Evolutionary conservation across 345 rosid species (phyloP), one percentile per base, ranked within the genome.

Genomic region (Sapria himalayana): DNA sequence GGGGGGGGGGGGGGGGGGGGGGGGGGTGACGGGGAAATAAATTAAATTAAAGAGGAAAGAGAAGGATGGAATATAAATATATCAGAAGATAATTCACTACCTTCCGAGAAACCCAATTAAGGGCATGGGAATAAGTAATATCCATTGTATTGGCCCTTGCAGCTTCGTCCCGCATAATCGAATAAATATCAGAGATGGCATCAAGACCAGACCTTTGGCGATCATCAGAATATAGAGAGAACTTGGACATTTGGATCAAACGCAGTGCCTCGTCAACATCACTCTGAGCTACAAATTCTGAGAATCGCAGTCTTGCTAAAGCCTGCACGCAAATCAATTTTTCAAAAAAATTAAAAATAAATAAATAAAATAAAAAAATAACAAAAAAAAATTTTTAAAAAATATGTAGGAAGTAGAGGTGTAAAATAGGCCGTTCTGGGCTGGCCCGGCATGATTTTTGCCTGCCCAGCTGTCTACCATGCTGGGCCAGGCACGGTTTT

Each of bases 91-190:
- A n/a, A n/a, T n/a, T n/a, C n/a, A n/a, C n/a, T n/a, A 84, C 99
- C 95, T 89, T 89, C 61, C 99, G 67, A 45, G 95, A 84, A 48
- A 89, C 84, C 99, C 99, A 89, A 58, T 89, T 82, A 51, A 84
- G 75, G 10, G 99, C 93, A 62, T 66, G 73, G 19, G 86, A 81
- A 33, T 84, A 84, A 75, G 65, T 79, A 57, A 89, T 60, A 11
- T 80, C 86, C 48, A 78, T 69, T 58, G 41, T 76, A 45, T 74
- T 76, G 3, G 76, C 48, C 54, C 93, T 78, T 17, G 95, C 95
- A 59, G 95, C 99, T 63, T 89, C 95, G 46, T 89, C 99, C 32
- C 99, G 62, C 56, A 89, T 61, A 54, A 89, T 77, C 31, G 99
- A 89, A 55, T 89, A 89, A 29, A 79, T 89, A 43, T 89, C 95